Evolutionary conservation across 768 basidiomycete species (phyloP).

Genomic region (Boletus rubroflammeus): DNA sequence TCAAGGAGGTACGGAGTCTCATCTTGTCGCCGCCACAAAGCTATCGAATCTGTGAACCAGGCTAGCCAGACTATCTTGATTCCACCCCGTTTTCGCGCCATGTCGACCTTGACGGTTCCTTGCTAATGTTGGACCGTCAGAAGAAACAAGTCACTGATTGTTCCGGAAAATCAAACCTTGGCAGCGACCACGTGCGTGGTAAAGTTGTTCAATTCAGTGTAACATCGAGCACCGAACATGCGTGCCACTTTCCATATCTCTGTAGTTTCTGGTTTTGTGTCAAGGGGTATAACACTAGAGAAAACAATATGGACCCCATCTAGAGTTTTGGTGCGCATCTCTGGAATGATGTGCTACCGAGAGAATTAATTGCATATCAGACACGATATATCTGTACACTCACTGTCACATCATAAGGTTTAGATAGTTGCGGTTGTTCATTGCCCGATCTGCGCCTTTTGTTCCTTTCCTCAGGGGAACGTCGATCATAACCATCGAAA

Average conservation of each 20-base stretch:
- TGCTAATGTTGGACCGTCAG: slow-evolving; percentile 42
- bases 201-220: slow-evolving; percentile 57
- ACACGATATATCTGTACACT: slow-evolving; percentile 21
- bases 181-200: slow-evolving; percentile 92
- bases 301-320: slow-evolving; percentile 81
- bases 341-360: slow-evolving; percentile 77
- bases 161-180: slow-evolving; percentile 49
- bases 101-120: slow-evolving; percentile 89
- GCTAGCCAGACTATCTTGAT: slow-evolving; percentile 82
- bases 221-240: slow-evolving; percentile 84
- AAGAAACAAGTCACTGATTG: slow-evolving; percentile 1
- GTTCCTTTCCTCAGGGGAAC: slow-evolving; percentile 25
- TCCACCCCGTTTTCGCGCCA: slow-evolving; percentile 69
- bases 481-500: slow-evolving; percentile 61
- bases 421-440: slow-evolving; percentile 28
- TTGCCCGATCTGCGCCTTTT: slow-evolving; percentile 26
- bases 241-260: slow-evolving; percentile 85
- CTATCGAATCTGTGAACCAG: slow-evolving; percentile 89
- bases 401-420: slow-evolving; percentile 76
- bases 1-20: slow-evolving; percentile 77
- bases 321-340: slow-evolving; percentile 72
- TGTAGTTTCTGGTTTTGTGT: slow-evolving; percentile 69
- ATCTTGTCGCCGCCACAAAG: slow-evolving; percentile 81
- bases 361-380: neutral
- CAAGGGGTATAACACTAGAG: slow-evolving; percentile 93